Conservation (phyloP, 441 rosid species). For the Adansonia rubrostipa region DNA sequence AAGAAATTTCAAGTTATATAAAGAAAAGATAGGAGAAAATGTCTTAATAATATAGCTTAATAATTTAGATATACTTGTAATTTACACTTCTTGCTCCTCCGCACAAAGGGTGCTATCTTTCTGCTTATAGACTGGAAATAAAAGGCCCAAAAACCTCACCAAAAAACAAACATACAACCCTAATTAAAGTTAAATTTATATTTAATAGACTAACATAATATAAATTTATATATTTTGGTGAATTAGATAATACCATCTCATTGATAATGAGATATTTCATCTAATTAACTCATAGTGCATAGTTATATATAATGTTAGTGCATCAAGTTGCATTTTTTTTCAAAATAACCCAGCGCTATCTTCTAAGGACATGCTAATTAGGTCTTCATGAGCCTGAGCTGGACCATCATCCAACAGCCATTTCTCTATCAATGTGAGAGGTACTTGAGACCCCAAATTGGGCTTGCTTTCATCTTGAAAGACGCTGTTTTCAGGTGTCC, state of each 20-base stretch:
- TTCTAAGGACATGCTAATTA: conserved; percentile 52
- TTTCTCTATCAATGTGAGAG: conserved; percentile 79
- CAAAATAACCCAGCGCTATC: conserved; percentile 45
- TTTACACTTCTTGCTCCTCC: conserved; percentile 44
- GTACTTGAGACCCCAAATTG: conserved; percentile 42
- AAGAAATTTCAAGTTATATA: neutral
- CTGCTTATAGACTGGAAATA: conserved; percentile 1
- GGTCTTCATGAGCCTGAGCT: conserved; percentile 51
- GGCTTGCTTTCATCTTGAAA: conserved; percentile 60
- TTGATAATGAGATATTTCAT: too few species aligned
- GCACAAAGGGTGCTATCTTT: neutral
- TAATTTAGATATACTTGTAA: conserved; percentile 30
- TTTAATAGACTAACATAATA: too few species aligned
- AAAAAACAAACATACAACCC: conserved; percentile 7
- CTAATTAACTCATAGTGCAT: too few species aligned
- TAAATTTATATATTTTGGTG: too few species aligned
- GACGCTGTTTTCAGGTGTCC: conserved; percentile 40
- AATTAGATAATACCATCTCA: too few species aligned
- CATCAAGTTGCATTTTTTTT: neutral
- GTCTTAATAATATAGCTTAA: neutral
- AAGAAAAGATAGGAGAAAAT: neutral
- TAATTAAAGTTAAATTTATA: neutral
- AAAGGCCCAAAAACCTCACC: conserved; percentile 19
- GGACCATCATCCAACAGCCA: conserved; percentile 81
- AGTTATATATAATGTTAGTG: too few species aligned